These are phyloP conservation scores for Pythium utonaiense DNA, from an alignment of 352 stramenopile species.

Conservation along the genomic window DNA sequence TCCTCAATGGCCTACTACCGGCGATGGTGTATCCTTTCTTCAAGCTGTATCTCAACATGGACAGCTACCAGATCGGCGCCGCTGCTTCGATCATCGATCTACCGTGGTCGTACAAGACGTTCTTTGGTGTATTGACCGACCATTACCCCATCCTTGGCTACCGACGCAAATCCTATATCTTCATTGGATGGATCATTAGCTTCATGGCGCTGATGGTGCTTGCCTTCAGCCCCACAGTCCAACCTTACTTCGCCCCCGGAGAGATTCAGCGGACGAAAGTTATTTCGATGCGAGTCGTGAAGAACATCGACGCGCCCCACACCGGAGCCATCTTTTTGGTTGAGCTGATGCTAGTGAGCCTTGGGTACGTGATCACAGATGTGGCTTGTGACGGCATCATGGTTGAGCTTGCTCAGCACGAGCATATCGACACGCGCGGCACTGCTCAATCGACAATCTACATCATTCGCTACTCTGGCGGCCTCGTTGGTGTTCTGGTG, in stretches of 20 bases:
- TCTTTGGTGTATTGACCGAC: constrained; percentile 69
- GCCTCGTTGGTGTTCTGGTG: constrained; percentile 37
- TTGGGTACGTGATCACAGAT: constrained; percentile 67
- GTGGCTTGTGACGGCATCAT: constrained; percentile 66
- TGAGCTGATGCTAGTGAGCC: constrained; percentile 50
- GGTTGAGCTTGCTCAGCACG: constrained; percentile 66
- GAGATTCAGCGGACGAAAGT: constrained; percentile 61
- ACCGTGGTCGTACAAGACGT: constrained; percentile 76
- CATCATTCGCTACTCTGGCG: constrained; percentile 54
- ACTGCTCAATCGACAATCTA: constrained; percentile 64
- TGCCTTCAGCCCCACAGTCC: constrained; percentile 42
- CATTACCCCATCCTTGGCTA: constrained; percentile 60
- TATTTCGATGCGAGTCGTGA: constrained; percentile 33
- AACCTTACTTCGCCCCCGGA: constrained; percentile 46
- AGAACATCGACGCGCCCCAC: constrained; percentile 42
- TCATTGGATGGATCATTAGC: constrained; percentile 60
- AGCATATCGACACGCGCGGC: constrained; percentile 59
- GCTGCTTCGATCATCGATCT: constrained; percentile 54
- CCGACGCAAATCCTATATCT: constrained; percentile 68
- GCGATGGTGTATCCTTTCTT: constrained; percentile 72
- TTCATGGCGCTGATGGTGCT: constrained; percentile 48
- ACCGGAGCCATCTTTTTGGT: constrained; percentile 52
- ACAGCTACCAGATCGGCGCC: constrained; percentile 57
- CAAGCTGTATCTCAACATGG: constrained; percentile 78
- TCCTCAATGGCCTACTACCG: constrained; percentile 60